Conservation (phyloP, 2,329 filamentous ascomycete species). For the Aureobasidium sp. region DNA sequence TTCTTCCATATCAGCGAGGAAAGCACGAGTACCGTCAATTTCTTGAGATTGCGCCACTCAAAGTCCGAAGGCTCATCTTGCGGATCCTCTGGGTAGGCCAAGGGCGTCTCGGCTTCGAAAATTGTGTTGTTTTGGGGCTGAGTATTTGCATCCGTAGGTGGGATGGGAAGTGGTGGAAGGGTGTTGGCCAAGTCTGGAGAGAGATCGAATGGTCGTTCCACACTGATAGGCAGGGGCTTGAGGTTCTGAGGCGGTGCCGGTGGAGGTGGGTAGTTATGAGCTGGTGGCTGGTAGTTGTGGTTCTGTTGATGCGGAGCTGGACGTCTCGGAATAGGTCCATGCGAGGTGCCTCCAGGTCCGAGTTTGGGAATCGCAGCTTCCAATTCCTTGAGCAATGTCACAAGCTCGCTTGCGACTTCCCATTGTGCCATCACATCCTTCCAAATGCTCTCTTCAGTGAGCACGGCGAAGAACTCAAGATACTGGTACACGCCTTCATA, state of each 20-base stretch:
- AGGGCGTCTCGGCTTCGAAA: constrained; percentile 37
- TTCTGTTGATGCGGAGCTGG: not conserved
- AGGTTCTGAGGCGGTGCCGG: constrained; percentile 4
- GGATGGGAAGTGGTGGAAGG: constrained; percentile 31
- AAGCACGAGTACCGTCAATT: constrained; percentile 82
- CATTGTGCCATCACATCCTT: constrained; percentile 82
- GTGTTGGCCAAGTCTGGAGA: constrained; percentile 26
- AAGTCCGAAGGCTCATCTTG: constrained; percentile 60
- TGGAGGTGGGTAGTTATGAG: not conserved
- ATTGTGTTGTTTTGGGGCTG: constrained; percentile 29
- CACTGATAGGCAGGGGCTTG: constrained; percentile 34
- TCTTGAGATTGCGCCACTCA: constrained; percentile 80
- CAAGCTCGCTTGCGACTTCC: constrained; percentile 83
- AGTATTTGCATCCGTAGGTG: constrained; percentile 39
- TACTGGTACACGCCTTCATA: constrained; percentile 94
- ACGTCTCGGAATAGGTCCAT: constrained; percentile 12
- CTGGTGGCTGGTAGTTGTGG: not conserved
- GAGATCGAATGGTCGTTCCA: constrained; percentile 61
- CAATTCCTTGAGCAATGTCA: constrained; percentile 78
- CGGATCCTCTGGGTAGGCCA: constrained; percentile 38
- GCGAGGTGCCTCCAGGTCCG: constrained; percentile 44
- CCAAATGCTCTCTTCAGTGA: constrained; percentile 78
- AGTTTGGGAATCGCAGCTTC: constrained; percentile 77
- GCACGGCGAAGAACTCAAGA: constrained; percentile 83
- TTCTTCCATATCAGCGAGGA: constrained; percentile 85